phyloP scores from a whole-genome alignment of 2,329 filamentous ascomycete species.

The Colletotrichum endophyticum region DNA sequence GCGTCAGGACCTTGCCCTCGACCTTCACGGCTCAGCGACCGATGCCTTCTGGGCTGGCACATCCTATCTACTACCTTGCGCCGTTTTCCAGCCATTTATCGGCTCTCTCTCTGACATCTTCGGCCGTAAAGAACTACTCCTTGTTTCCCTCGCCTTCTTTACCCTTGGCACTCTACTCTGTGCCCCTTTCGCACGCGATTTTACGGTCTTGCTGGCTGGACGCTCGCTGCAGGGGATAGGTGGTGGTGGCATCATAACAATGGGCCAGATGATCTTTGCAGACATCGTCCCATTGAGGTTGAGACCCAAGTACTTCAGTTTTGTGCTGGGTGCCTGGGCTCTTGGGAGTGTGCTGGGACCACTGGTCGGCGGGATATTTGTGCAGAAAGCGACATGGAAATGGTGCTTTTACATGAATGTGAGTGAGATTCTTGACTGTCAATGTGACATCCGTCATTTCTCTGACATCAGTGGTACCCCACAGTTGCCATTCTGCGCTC shows the following conservation, averaged over 20 bases:
- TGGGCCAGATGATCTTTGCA: slow-evolving; percentile 14
- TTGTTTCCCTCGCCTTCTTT: background rate
- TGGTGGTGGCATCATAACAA: slow-evolving; percentile 17
- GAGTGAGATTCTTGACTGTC: background rate
- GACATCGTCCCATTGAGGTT: background rate
- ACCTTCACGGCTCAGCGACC: background rate
- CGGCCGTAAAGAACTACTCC: background rate
- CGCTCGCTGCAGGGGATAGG: slow-evolving; percentile 15
- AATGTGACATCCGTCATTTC: background rate
- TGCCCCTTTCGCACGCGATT: background rate
- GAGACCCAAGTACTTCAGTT: background rate
- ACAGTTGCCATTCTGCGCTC: background rate
- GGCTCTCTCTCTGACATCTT: background rate
- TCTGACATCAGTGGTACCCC: background rate
- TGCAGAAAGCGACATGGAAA: background rate
- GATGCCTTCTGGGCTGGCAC: background rate
- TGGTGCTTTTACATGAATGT: background rate
- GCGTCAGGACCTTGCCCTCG: background rate
- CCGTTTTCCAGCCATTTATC: background rate
- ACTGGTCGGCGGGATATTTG: background rate
- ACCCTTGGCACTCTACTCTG: background rate
- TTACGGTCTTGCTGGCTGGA: slow-evolving; percentile 4
- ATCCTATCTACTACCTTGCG: background rate
- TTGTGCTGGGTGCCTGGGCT: background rate
- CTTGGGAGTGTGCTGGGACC: slow-evolving; percentile 1